phyloP scores from a whole-genome alignment of 257 asterid species.

The Ophiorrhiza pumila region DNA sequence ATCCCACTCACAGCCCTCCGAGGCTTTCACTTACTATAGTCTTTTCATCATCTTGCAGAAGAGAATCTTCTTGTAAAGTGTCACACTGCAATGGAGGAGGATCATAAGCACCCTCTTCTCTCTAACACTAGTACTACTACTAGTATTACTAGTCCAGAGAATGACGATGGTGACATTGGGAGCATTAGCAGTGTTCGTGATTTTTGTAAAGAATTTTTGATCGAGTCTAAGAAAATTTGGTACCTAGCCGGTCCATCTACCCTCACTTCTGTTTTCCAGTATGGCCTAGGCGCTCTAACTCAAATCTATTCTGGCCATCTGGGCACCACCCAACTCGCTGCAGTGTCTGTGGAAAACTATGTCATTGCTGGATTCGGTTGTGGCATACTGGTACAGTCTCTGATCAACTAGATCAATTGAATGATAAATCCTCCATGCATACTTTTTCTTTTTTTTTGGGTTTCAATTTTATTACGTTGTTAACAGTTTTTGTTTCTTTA shows the following conservation, averaged over 20 bases:
- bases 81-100: background rate
- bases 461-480: background rate
- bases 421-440: too few species aligned
- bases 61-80: background rate
- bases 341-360: conserved; percentile 47
- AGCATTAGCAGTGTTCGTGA: background rate
- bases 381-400: conserved; percentile 50
- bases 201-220: conserved; percentile 17
- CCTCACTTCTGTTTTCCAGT: conserved; percentile 50
- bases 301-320: conserved; percentile 55
- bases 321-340: conserved; percentile 49
- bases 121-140: background rate
- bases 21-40: too few species aligned
- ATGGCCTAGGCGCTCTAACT: conserved; percentile 42
- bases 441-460: background rate
- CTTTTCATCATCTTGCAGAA: background rate
- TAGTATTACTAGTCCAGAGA: background rate
- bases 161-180: background rate
- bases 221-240: conserved; percentile 50
- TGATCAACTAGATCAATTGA: too few species aligned
- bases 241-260: conserved; percentile 56
- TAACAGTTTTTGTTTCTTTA: background rate
- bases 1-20: too few species aligned
- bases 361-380: conserved; percentile 54
- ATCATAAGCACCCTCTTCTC: background rate